Base-by-base conservation (phyloP, 768 basidiomycete genomes). In the Termitomyces sp. region DNA sequence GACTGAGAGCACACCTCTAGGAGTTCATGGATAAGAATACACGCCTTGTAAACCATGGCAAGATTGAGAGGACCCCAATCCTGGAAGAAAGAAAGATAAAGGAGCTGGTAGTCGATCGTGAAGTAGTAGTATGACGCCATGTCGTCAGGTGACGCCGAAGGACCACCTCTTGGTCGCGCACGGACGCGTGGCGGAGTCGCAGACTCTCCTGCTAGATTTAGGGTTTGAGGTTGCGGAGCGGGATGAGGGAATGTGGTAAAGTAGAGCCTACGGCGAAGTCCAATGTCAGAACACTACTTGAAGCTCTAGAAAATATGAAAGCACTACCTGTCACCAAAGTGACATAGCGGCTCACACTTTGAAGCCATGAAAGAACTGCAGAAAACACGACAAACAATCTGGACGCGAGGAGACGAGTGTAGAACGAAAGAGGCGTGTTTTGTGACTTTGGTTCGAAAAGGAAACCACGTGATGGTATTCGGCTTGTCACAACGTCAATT, bases 11-110 rank as follows among this genome's bases (percentile, higher is more conserved):
- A 44, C 57, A 90, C 91, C 79, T 92, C 88, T 43, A 94, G 80
- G 49, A 95, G 80, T 70, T 92, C 89, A 68, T 95, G 94, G 58
- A 95, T 88, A 62, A 93, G 83, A 35, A 96, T 91, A 73, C 94
- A 95, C 32, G 86, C 89, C 72, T 90, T 92, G 77, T 92, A 94
- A 33, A 94, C 90, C 90, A 90, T 91, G n/a, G 90, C 87, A 40
- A 94, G 79, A 69, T 94, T 94, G 54, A 94, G 78, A 32, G 94
- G 94, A 14, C 94, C 94, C 87, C 92, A 95, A 71, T 97, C 94
- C 69, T 93, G 87, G 70, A 90, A 95, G 81, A 97, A 97, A 33
- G 90, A 92, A 63, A 94, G 82, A 76, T 97, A 97, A 64, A 89
- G 80, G 38, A 97, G 80, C 63, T 93, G 89, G 78, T 94, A 88